Base-by-base conservation (phyloP, 208 protist genomes). In the Herpetomonas tarakana region DNA sequence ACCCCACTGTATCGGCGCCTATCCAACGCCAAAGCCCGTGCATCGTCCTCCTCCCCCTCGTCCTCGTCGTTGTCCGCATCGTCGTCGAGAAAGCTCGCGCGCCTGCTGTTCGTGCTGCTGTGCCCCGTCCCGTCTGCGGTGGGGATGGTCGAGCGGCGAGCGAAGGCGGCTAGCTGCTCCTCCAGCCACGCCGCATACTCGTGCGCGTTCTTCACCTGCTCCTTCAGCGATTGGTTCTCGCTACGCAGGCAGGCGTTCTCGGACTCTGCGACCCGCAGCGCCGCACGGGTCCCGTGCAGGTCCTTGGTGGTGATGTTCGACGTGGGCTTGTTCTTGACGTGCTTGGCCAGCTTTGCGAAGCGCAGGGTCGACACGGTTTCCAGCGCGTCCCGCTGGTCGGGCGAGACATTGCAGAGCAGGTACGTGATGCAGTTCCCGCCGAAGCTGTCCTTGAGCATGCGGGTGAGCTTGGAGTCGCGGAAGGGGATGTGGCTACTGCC, bases 381-480 rank as follows among this genome's bases (percentile, higher is more conserved):
- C 11, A 51, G 29, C 7, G 61, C 53, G 57, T 83, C 77, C n/a
- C 47, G 38, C 29, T 24, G 19, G 12, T 92, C 76, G 3, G 93
- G 87, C 2, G 83, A 83, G 1, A 96, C 50, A 54, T 82, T 93
- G 62, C 77, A 89, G 29, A 98, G 72, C 4, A 98, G 69, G 14
- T 77, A 71, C 0, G 74, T 86, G 11, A 86, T 52, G 14, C 83
- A 75, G 53, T 91, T 92, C 26, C 83, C 84, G 26, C 81, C 85
- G 16, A 98, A 81, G 58, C 83, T 84, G 66, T 88, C 77, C 47
- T 84, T 73, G 38, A 98, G 73, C 0, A 98, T 60, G 39, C 74
- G 73, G 18, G 96, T 98, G 41, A 98, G 87, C 58, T 96, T 97
- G 49, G 71, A 85, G 59, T 95, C 86, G 24, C 94, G 83, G 60